Evolutionary conservation across 306 rosid species (phyloP), one percentile per base, ranked within the genome.

Genomic region (Vicia villosa): DNA sequence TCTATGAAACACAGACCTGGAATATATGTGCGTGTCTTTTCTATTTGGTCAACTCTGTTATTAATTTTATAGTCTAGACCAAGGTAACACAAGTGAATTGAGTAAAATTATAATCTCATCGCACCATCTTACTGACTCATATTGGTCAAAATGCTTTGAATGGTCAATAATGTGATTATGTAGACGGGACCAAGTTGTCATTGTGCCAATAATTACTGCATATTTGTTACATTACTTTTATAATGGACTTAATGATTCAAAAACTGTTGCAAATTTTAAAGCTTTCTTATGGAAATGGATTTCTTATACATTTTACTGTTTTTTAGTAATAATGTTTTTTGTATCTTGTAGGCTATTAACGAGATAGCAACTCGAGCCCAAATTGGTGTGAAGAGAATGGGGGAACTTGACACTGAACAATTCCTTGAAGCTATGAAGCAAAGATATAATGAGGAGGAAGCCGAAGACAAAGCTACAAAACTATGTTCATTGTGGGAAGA

Each of bases 331-430:
- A 40, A 46, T 58, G 4, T 38, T 63, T 78, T 56, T 14, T 78
- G 12, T 67, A 28, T 73, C 79, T 57, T 73, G 55, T 77, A 95
- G 99, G 83, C 73, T 65, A 70, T 84, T 51, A 91, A 87, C 80
- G 99, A 95, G 40, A 36, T 77, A 45, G 43, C 84, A 70, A 61
- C 47, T 52, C 82, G 71, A 70, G 82, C 79, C 47, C 63, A 80
- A n/a, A 79, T 91, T 80, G 78, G 91, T 13, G 79, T 95, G 28
- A 91, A 91, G 75, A 86, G 97, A 87, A 86, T 95, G 99, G 99
- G 99, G 63, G 96, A 91, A 83, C 91, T 95, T 40, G 95, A 95
- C 75, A 58, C 65, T 40, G 82, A 70, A 79, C 99, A 97, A 22
- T 95, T 95, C 83, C 72, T 64, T 56, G 90, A 91, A 79, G 92